phyloP scores from a whole-genome alignment of 805 yeast genomes.

The Naumovozyma castellii region DNA sequence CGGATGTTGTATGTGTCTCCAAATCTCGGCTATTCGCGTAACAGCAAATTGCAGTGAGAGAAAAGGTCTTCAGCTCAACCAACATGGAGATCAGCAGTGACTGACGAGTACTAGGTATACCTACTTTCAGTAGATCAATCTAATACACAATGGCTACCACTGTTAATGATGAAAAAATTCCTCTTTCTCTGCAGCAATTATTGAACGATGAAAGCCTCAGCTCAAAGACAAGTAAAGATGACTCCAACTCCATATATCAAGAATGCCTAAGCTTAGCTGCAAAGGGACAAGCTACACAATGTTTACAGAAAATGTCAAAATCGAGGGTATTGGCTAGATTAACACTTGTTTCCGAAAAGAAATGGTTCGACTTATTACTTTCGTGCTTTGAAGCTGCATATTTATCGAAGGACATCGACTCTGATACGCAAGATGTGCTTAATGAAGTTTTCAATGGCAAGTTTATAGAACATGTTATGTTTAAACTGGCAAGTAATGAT shows the following conservation, averaged over 20 bases:
- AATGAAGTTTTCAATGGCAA: neutral
- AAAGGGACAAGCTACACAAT: slow-evolving; percentile 14
- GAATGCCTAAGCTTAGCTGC: slow-evolving; percentile 17
- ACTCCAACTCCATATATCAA: slow-evolving; percentile 7
- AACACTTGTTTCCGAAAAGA: slow-evolving; percentile 1
- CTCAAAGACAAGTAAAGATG: neutral
- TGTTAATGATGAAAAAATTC: neutral
- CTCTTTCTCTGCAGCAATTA: slow-evolving; percentile 13
- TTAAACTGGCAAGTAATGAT: neutral
- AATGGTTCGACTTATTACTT: slow-evolving; percentile 9
- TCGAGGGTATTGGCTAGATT: slow-evolving; percentile 9
- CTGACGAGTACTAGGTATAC: too few relatives aligned
- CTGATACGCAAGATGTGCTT: neutral
- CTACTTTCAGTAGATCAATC: too few relatives aligned
- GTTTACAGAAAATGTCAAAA: slow-evolving; percentile 16
- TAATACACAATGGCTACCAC: too few relatives aligned
- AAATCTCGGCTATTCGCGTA: too few relatives aligned
- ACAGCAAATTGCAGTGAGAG: too few relatives aligned
- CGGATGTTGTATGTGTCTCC: too few relatives aligned
- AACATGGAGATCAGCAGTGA: too few relatives aligned
- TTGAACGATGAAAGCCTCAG: slow-evolving; percentile 15
- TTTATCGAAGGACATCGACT: neutral
- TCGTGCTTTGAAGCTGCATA: neutral
- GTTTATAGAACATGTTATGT: neutral
- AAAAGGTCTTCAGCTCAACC: too few relatives aligned